A percentile compares a stretch with the other conserved stretches of the same genome.
phyloP scores from a whole-genome alignment of 1,139 yeast species.

The Yamadazyma atmosphaerica region DNA sequence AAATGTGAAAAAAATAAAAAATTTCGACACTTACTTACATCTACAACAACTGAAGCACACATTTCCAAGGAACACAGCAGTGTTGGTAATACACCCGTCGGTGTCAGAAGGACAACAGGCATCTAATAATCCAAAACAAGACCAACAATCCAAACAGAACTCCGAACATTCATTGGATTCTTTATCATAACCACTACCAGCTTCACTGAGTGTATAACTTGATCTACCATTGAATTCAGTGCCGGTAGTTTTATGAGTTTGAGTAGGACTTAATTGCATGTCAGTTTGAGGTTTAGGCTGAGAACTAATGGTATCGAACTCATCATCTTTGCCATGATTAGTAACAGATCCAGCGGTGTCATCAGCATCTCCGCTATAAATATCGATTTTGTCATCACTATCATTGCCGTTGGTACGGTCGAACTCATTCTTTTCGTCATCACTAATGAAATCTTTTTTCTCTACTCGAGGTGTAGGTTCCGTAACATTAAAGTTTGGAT shows the following conservation, averaged over 20 bases:
- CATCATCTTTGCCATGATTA: constrained; percentile 7
- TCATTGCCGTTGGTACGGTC: neutral
- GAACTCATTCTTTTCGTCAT: constrained; percentile 1
- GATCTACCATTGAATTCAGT: constrained; percentile 13
- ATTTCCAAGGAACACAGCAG: constrained; percentile 41
- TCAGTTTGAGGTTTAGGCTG: constrained; percentile 16
- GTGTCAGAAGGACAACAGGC: constrained; percentile 43
- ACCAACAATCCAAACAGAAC: constrained; percentile 38
- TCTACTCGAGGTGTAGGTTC: constrained; percentile 15
- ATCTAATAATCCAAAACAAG: constrained; percentile 45
- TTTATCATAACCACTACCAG: constrained; percentile 36
- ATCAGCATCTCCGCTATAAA: constrained; percentile 1
- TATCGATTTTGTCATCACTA: constrained; percentile 2
- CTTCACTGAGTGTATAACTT: constrained; percentile 23
- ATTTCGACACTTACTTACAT: constrained; percentile 23
- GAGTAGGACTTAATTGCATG: constrained; percentile 15
- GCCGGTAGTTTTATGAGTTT: constrained; percentile 6
- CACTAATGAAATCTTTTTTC: constrained; percentile 8
- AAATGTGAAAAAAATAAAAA: too few species aligned
- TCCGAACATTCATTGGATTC: constrained; percentile 45
- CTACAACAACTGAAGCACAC: constrained; percentile 38
- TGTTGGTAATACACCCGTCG: constrained; percentile 41
- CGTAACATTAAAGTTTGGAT: constrained; percentile 12
- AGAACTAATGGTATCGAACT: constrained; percentile 12
- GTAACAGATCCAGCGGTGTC: neutral